These are phyloP conservation scores for Triangularia setosa DNA, from an alignment of 2,329 filamentous ascomycete species.

Conservation along the genomic window DNA sequence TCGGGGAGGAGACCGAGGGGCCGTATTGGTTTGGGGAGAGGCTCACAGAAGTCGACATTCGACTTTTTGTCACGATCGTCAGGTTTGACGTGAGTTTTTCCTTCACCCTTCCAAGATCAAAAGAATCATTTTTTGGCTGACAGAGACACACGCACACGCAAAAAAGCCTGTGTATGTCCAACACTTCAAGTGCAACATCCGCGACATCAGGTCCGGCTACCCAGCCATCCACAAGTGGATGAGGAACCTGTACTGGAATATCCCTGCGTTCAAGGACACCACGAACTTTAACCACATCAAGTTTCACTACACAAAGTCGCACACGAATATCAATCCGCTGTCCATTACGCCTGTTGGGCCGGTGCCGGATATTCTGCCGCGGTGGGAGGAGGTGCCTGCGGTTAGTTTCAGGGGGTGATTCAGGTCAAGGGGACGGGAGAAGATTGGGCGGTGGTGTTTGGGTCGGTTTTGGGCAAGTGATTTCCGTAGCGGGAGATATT, in stretches of 20 bases:
- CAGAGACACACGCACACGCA: neutral
- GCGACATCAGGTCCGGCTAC: constrained; percentile 80
- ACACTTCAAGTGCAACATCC: constrained; percentile 83
- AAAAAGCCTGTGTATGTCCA: constrained; percentile 69
- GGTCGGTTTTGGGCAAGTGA: neutral
- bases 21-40: constrained; percentile 72
- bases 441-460: no score
- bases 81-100: constrained; percentile 59
- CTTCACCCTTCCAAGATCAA: constrained; percentile 24
- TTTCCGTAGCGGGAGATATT: neutral
- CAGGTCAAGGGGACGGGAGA: no score
- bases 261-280: constrained; percentile 72
- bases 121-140: no score
- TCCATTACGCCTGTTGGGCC: constrained; percentile 83
- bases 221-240: constrained; percentile 79
- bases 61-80: constrained; percentile 66
- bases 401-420: constrained; percentile 28
- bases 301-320: constrained; percentile 62
- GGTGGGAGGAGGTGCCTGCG: constrained; percentile 72
- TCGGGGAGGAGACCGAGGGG: constrained; percentile 43
- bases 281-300: constrained; percentile 97
- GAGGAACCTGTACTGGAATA: constrained; percentile 78
- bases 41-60: constrained; percentile 78
- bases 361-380: constrained; percentile 71
- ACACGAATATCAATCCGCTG: constrained; percentile 62